Base-by-base conservation (phyloP, 371 early-diverging fungal species). In the Coemansia sp. region DNA sequence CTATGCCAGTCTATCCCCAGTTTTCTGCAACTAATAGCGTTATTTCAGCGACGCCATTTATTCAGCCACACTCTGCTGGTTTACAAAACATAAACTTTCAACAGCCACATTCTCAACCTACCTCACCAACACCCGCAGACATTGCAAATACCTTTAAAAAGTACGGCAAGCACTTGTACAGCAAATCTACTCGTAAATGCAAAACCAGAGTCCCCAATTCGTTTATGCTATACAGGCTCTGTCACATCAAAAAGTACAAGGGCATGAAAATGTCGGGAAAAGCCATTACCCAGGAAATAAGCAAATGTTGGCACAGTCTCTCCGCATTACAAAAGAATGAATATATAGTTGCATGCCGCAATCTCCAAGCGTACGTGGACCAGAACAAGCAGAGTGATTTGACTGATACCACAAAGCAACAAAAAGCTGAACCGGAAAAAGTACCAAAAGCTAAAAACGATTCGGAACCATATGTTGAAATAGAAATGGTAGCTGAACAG, bases 171-270 rank as follows among this genome's bases (percentile, higher is more conserved):
- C 19, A 52, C 53, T 12, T 52, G 24, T 24, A 19, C 11, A 52
- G 13, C 21, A 52, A 13, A 13, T 11, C 53, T 12, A 52, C 21
- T 24, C 12, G 53, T 5, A 19, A 52, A 52, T 52, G 13, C 53
- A 52, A 56, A 56, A n/a, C 28, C 7, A 15, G 28, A 12, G 57
- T n/a, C 2, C 32, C 17, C 17, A 56, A 56, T 32, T n/a, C 57
- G n/a, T 56, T 29, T 32, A 56, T 56, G 36, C n/a, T 28, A 15
- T 56, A 36, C 36, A n/a, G 36, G 4, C 36, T 56, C n/a, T 28
- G 29, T n/a, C n/a, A 56, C 17, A 58, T 52, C 13, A 52, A 52
- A 21, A n/a, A 26, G 32, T 58, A 58, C 19, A 58, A 39, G 17
- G 39, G 39, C 58, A 58, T n/a, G 2, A 13, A 24, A 5, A 58